Conservation (phyloP, 805 yeast species). For the Brettanomyces custersianus region DNA sequence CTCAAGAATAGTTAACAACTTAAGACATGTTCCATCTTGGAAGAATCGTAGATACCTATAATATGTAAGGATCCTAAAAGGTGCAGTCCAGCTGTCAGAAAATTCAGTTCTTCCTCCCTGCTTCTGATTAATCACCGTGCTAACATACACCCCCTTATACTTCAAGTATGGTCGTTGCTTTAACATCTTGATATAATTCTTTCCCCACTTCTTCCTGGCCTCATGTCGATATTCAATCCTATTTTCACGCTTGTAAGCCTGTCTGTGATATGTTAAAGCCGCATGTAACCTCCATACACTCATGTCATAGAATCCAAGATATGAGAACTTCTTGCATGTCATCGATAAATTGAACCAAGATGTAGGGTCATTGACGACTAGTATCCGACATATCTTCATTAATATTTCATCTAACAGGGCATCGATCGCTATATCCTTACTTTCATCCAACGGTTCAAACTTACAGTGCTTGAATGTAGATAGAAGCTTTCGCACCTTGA, state of each 20-base stretch:
- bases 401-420: conserved; percentile 53
- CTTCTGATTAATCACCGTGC: conserved; percentile 75
- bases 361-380: conserved; percentile 43
- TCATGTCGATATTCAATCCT: conserved; percentile 26
- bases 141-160: conserved; percentile 76
- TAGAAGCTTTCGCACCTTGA: conserved; percentile 34
- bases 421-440: conserved; percentile 32
- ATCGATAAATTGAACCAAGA: conserved; percentile 57
- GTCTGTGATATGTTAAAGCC: conserved; percentile 42
- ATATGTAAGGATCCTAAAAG: conserved; percentile 78
- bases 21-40: conserved; percentile 66
- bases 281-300: conserved; percentile 44
- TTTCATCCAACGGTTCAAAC: conserved; percentile 14
- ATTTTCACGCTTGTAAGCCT: conserved; percentile 39
- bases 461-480: conserved; percentile 25
- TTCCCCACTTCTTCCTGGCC: conserved; percentile 31
- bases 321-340: conserved; percentile 49
- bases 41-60: conserved; percentile 78
- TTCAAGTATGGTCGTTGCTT: conserved; percentile 66
- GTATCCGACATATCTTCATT: conserved; percentile 36
- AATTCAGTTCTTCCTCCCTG: conserved; percentile 71
- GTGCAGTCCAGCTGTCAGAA: conserved; percentile 59
- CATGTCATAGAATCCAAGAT: conserved; percentile 45
- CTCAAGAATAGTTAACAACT: conserved; percentile 61
- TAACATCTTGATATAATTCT: conserved; percentile 44